Base-by-base conservation (phyloP, 331 rosid species). In the Rhamnella rubrinervis region DNA sequence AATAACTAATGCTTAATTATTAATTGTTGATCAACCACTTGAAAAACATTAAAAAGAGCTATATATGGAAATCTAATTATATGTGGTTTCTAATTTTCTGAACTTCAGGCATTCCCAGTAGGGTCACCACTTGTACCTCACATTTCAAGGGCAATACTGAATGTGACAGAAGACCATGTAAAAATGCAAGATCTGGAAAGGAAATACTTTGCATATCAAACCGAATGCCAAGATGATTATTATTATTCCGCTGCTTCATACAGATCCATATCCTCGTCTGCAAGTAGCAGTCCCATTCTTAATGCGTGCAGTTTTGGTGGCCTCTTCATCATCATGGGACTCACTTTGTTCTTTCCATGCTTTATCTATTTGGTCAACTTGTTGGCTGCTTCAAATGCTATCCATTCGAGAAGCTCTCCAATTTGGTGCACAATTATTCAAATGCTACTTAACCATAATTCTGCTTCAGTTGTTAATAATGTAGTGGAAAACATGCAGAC, bases 81-180 rank as follows among this genome's bases (percentile, higher is more conserved):
- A 31, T 31, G 35, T 31, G 14, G 3, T 15, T 25, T 14, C n/a
- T 61, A 1, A 0, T 61, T 4, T 49, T 50, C 38, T 18, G 12
- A n/a, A 46, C 10, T 59, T 39, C 68, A 81, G 85, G 82, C 77
- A 52, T 81, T 81, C 35, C 77, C 66, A 23, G 23, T 1, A 10
- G 77, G 77, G n/a, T 77, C 82, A 19, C 77, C 85, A 6, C 56
- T 77, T 20, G 77, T 77, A 40, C 23, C 75, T 13, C 40, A 73
- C 56, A 50, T 81, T 21, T 81, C 82, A 0, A 70, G 77, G 58
- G 82, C 82, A 59, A 72, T 76, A 63, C 63, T 76, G 51, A 72
- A 70, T 50, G 75, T 73, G 17, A 81, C 79, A 1, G 53, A 81
- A 77, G 69, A 77, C 41, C 39, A 49, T 25, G 65, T 46, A 5